These are phyloP conservation scores for thale cress (Arabidopsis thaliana) DNA, from an alignment of 345 rosid genomes.

Conservation along the genomic window DNA sequence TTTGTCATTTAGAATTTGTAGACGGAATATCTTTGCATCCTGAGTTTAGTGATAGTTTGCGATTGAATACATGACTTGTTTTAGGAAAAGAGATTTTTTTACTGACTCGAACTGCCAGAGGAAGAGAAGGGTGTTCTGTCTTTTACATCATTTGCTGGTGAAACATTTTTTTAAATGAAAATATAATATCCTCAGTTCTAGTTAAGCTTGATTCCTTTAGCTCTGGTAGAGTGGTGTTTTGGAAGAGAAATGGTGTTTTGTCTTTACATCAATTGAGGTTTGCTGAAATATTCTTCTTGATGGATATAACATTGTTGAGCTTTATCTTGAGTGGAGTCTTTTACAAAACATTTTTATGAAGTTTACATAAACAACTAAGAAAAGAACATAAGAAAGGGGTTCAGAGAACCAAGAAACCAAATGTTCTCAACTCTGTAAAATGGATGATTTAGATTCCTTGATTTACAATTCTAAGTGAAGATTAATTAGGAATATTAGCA, in stretches of 20 bases:
- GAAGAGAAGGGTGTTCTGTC: conserved; percentile 43
- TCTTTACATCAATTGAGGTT: conserved; percentile 18
- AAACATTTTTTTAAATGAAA: conserved; percentile 44
- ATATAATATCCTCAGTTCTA: conserved; percentile 23
- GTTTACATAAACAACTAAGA: background rate
- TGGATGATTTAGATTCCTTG: conserved; percentile 30
- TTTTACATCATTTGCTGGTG: conserved; percentile 52
- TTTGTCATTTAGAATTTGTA: conserved; percentile 54
- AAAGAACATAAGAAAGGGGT: conserved; percentile 26
- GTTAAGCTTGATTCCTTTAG: conserved; percentile 20
- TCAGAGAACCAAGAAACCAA: conserved; percentile 36
- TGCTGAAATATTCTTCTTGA: conserved; percentile 8
- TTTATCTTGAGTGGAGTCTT: conserved; percentile 32
- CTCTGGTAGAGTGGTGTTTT: conserved; percentile 6
- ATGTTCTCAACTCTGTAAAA: conserved; percentile 36
- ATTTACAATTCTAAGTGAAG: conserved; percentile 40
- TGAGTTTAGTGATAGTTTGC: conserved; percentile 51
- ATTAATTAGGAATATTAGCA: conserved; percentile 45
- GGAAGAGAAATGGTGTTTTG: conserved; percentile 25
- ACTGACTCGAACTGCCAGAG: conserved; percentile 44
- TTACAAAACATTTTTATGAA: too few species aligned
- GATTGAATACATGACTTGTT: conserved; percentile 41
- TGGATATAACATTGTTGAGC: conserved; percentile 2
- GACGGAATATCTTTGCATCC: conserved; percentile 52
- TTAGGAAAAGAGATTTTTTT: conserved; percentile 41